Conservation (phyloP, 1,284 basidiomycete genomes). For the Coniophora puteana region DNA sequence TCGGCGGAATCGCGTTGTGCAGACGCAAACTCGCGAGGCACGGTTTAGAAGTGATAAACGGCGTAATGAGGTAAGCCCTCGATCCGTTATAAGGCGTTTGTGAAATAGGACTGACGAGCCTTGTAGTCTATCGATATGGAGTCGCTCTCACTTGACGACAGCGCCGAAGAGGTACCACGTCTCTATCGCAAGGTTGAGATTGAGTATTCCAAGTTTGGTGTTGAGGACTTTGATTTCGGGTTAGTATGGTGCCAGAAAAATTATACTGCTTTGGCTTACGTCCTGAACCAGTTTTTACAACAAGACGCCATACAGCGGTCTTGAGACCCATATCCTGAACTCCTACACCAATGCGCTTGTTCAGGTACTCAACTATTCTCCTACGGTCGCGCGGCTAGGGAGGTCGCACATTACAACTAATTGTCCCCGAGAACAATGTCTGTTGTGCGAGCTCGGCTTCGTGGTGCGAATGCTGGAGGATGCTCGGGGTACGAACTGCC, state of each 20-base stretch:
- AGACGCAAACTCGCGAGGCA: slow-evolving; percentile 46
- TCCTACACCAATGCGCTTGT: slow-evolving; percentile 95
- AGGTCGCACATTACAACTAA: slow-evolving; percentile 89
- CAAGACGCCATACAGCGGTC: slow-evolving; percentile 83
- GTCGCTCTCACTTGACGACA: slow-evolving; percentile 43
- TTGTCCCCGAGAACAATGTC: slow-evolving; percentile 87
- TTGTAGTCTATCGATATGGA: slow-evolving; percentile 43
- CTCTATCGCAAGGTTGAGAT: slow-evolving; percentile 94
- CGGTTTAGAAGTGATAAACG: slow-evolving; percentile 86
- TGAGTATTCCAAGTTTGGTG: slow-evolving; percentile 98
- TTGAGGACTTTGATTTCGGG: slow-evolving; percentile 99
- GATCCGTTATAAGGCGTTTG: slow-evolving; percentile 1
- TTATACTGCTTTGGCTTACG: slow-evolving; percentile 8
- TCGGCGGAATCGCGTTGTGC: slow-evolving; percentile 70
- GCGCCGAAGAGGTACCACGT: slow-evolving; percentile 67
- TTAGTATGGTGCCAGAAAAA: slow-evolving; percentile 29
- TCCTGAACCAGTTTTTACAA: slow-evolving; percentile 72
- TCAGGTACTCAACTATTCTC: slow-evolving; percentile 85
- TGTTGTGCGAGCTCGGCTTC: slow-evolving; percentile 96
- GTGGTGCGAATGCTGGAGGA: slow-evolving; percentile 95
- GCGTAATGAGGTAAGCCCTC: slow-evolving; percentile 37
- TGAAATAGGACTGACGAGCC: slow-evolving; percentile 2
- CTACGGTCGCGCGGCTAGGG: slow-evolving; percentile 78
- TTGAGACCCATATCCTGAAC: slow-evolving; percentile 97
- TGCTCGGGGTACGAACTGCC: slow-evolving; percentile 91